These are phyloP conservation scores for Saccharomyces hybrid DNA, from an alignment of 1,139 yeast genomes.

Conservation along the genomic window DNA sequence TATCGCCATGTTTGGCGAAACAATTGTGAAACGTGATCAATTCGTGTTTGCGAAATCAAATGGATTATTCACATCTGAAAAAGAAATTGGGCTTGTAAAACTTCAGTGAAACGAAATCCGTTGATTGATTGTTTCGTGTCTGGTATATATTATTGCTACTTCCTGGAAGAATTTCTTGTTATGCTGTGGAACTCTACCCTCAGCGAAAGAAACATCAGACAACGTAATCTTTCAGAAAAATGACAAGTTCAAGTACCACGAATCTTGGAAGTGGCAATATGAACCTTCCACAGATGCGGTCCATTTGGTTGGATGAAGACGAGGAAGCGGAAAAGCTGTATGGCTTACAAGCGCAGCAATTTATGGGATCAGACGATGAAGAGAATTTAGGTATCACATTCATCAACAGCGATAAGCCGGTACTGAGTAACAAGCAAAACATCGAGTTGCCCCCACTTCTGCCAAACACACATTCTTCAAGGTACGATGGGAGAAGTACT, in stretches of 20 bases:
- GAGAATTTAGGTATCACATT: conserved; percentile 5
- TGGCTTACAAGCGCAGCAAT: conserved; percentile 4
- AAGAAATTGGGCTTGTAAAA: background rate
- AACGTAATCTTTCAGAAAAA: no score
- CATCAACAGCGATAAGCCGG: conserved; percentile 31
- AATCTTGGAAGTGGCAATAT: background rate
- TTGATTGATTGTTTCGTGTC: background rate
- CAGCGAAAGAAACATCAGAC: no score
- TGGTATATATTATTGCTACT: background rate
- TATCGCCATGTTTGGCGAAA: background rate
- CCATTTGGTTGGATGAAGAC: conserved; percentile 38
- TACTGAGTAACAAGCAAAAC: conserved; percentile 26
- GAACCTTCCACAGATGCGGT: conserved; percentile 31
- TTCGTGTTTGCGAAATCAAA: background rate
- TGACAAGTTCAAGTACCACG: no score
- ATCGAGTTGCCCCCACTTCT: conserved; percentile 14
- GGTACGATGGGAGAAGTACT: background rate
- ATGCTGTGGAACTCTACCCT: no score
- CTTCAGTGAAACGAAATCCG: background rate
- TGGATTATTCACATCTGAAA: background rate
- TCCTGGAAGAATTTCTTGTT: no score
- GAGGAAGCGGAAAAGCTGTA: conserved; percentile 30
- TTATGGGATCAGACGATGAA: conserved; percentile 10
- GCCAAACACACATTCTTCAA: no score
- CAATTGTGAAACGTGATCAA: background rate